Percentiles rank a stretch among this genome's conserved stretches.
Evolutionary conservation across 495 filamentous ascomycete species (phyloP).

Genomic region (Aspergillus nanangensis): DNA sequence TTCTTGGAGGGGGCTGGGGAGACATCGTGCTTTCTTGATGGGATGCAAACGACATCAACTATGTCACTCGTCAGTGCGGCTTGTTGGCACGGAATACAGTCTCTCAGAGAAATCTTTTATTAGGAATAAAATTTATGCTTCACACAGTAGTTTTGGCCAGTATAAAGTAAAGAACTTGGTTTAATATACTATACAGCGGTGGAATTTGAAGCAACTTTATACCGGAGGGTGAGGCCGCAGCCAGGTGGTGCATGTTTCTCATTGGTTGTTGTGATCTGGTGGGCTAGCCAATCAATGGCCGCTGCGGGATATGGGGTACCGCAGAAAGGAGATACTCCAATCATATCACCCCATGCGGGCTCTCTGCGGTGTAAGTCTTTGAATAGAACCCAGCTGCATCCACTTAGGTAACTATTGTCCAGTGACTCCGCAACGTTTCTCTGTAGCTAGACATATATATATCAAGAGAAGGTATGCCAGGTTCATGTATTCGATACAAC

Average conservation of each 20-base stretch:
- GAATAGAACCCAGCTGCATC: not conserved
- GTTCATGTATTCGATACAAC: not conserved
- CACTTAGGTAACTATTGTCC: not conserved
- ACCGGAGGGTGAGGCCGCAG: too few relatives aligned
- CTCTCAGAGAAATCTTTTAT: too few relatives aligned
- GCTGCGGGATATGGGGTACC: not conserved
- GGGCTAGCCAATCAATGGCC: not conserved
- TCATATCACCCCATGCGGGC: not conserved
- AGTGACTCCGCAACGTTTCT: not conserved
- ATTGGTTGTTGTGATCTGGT: not conserved
- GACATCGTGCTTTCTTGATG: too few relatives aligned
- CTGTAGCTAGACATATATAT: not conserved
- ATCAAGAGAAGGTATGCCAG: not conserved
- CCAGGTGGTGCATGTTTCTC: too few relatives aligned
- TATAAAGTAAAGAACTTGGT: too few relatives aligned
- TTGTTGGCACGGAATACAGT: too few relatives aligned
- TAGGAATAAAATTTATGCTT: too few relatives aligned
- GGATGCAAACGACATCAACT: too few relatives aligned
- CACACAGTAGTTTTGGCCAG: too few relatives aligned
- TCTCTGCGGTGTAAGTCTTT: not conserved
- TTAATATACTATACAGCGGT: too few relatives aligned
- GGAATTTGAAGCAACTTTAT: too few relatives aligned
- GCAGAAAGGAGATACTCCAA: not conserved
- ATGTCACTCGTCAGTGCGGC: too few relatives aligned
- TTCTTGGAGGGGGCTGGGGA: not conserved